Evolutionary conservation across 805 yeast genomes (phyloP), one percentile per base, ranked within the genome.

Genomic region (Clavispora fructus): DNA sequence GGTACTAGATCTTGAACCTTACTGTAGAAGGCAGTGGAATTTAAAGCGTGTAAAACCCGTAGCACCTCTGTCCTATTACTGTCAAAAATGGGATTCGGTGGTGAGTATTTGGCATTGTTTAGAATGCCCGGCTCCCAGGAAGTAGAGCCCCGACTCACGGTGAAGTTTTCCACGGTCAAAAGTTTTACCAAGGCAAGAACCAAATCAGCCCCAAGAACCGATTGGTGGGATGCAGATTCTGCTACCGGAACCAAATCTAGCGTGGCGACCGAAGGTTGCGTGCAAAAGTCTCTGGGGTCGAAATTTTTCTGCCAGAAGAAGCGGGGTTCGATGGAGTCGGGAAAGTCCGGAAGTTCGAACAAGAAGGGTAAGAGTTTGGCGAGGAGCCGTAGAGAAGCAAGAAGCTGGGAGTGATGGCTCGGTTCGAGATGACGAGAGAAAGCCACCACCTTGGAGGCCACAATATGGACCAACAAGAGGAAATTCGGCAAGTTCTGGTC

Each of bases 61-160:
- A 92, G 54, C 2, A 87, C 67, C 57, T 87, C 95, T 6, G 82
- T 65, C 55, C 95, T 75, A 58, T 86, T 81, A 25, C 80, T 60
- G 53, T 86, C 91, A 35, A 79, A 57, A 4, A 61, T 45, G 7
- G 60, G 43, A 39, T 67, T 63, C 0, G 69, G 64, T 2, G 58
- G 42, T 7, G 17, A 43, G 45, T 57, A 62, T 43, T 55, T 61
- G 6, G 61, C 47, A 1, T 76, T 65, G 3, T 68, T 60, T 2
- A 88, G 91, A 29, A 90, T 74, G 6, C 96, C 97, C 4, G 85
- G 80, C 55, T 87, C 95, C 96, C 97, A 90, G 39, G 19, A 35
- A 16, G 32, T n/a, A 12, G n/a, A 26, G 25, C 30, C 14, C 9
- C 35, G 39, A 30, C 52, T 51, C 25, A 80, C 61, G 0, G 91